Conservation (phyloP, 306 rosid genomes). For the Vigna reflexopilosa region DNA sequence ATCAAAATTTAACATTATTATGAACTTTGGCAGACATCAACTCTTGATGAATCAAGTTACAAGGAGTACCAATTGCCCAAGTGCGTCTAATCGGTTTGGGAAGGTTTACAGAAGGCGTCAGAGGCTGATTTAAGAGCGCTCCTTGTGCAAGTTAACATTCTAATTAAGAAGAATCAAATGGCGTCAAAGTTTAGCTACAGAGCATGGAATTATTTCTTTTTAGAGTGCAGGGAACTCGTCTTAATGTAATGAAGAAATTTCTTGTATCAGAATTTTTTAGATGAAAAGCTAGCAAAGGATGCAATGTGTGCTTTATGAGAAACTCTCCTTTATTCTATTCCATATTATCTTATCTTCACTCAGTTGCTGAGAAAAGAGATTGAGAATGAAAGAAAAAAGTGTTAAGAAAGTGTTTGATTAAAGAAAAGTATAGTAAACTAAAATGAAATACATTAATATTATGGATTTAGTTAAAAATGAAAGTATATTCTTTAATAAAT, state of each 20-base stretch:
- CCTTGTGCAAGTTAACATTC: conserved; percentile 18
- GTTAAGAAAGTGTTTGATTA: no score
- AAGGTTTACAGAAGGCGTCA: conserved; percentile 54
- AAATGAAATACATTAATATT: no score
- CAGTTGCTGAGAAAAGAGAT: no score
- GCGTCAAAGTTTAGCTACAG: conserved; percentile 12
- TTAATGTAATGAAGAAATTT: background rate
- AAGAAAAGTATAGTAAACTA: no score
- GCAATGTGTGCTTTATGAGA: no score
- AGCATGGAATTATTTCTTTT: background rate
- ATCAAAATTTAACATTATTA: conserved; percentile 19
- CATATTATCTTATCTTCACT: no score
- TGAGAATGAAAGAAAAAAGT: no score
- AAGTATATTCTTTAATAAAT: no score
- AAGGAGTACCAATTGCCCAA: conserved; percentile 37
- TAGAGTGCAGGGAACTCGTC: conserved; percentile 2
- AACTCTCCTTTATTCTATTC: no score
- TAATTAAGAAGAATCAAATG: conserved; percentile 20
- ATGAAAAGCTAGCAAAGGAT: no score
- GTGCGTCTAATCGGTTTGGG: conserved; percentile 41
- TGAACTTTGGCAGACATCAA: conserved; percentile 58
- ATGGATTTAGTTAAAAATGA: no score
- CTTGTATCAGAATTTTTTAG: no score
- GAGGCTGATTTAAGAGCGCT: background rate
- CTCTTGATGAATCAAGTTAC: conserved; percentile 55